These are phyloP conservation scores for Phylloporus sp. DNA, from an alignment of 768 basidiomycete genomes.

Conservation along the genomic window DNA sequence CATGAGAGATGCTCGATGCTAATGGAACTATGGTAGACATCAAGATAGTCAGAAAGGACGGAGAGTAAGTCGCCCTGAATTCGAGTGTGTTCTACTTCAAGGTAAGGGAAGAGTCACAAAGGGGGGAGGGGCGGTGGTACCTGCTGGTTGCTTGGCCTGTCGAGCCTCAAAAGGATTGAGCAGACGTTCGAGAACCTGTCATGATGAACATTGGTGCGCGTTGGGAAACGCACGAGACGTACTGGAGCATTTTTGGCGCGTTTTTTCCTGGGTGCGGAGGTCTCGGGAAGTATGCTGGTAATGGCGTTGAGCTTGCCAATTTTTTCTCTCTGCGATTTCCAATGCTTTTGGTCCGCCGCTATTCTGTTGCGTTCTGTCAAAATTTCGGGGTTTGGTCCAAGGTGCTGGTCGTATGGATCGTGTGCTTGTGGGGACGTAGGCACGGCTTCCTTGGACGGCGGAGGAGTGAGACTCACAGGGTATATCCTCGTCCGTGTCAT, in stretches of 20 bases:
- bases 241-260: slow-evolving; percentile 22
- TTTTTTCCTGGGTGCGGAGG: slow-evolving; percentile 29
- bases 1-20: slow-evolving; percentile 58
- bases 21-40: slow-evolving; percentile 69
- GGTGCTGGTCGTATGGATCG: slow-evolving; percentile 69
- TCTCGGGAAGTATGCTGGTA: slow-evolving; percentile 42
- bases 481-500: slow-evolving; percentile 18
- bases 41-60: slow-evolving; percentile 59
- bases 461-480: slow-evolving; percentile 8
- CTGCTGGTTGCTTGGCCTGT: slow-evolving; percentile 49
- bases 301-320: slow-evolving; percentile 51
- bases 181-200: slow-evolving; percentile 55
- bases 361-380: slow-evolving; percentile 47
- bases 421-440: slow-evolving; percentile 5
- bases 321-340: slow-evolving; percentile 48
- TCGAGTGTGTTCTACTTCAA: slow-evolving; percentile 40
- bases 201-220: background rate
- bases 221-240: slow-evolving; percentile 2
- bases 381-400: slow-evolving; percentile 53
- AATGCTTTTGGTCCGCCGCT: slow-evolving; percentile 51
- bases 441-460: background rate
- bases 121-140: slow-evolving; percentile 29
- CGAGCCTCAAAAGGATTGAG: slow-evolving; percentile 48
- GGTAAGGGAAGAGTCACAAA: slow-evolving; percentile 3
- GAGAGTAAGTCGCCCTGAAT: slow-evolving; percentile 69